Evolutionary conservation across 139 green algal genomes (phyloP), one percentile per base, ranked within the genome.

Genomic region (Chlorella sp.): DNA sequence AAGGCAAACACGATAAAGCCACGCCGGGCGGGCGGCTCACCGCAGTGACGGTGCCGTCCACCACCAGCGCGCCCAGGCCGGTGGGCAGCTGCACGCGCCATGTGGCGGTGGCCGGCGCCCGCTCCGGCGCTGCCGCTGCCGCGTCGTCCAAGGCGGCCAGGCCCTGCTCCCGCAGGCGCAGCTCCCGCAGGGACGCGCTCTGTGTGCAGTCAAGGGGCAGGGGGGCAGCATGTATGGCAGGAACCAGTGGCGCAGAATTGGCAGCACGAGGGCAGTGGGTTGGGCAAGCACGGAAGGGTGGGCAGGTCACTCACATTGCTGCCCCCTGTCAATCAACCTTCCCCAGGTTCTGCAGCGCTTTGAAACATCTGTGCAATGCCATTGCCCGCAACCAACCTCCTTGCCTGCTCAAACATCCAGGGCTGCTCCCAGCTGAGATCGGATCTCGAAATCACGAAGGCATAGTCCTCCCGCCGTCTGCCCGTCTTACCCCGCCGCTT

Each of bases 361-460:
- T n/a, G n/a, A n/a, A n/a, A n/a, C n/a, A n/a, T n/a, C n/a, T n/a
- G n/a, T n/a, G n/a, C n/a, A n/a, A n/a, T n/a, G n/a, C n/a, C n/a
- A n/a, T n/a, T n/a, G n/a, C 8, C 46, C 46, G 8, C 11, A 11
- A 8, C 46, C 8, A 8, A 8, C 46, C 8, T 8, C 46, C 51
- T 60, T 60, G 36, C 32, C 51, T 85, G 81, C 68, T 80, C 68
- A 70, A 80, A 85, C 19, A 40, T 38, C 81, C 81, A 85, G 48
- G 81, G 68, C 81, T 78, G 69, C 68, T 56, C 68, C 81, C 81
- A 85, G 0, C 69, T 46, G 16, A 85, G 81, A 51, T 85, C 81
- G 19, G 81, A 78, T 36, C 68, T 69, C 17, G 68, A 32, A 19
- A 85, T 41, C 38, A 69, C 79, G 26, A 85, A 79, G 3, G 81